These are phyloP conservation scores for Podila epicladia DNA, from an alignment of 192 early-diverging fungal genomes.

Conservation along the genomic window DNA sequence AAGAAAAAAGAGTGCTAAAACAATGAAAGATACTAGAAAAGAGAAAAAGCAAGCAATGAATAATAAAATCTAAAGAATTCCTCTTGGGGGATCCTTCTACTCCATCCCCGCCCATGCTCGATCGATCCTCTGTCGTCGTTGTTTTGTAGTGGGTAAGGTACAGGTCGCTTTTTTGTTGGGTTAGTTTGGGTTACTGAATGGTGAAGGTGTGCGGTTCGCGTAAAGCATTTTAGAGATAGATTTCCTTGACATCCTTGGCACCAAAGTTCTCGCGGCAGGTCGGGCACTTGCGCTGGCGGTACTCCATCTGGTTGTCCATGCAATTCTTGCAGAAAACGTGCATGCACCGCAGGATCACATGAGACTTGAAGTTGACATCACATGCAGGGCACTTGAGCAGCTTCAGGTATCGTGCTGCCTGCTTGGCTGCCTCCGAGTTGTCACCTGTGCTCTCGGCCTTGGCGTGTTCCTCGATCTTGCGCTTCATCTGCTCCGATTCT, in stretches of 20 bases:
- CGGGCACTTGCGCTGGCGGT: slow-evolving; percentile 92
- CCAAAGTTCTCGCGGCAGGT: slow-evolving; percentile 88
- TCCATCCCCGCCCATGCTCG: no score
- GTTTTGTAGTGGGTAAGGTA: no score
- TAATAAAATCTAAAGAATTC: slow-evolving; percentile 1
- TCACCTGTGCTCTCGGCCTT: slow-evolving; percentile 28
- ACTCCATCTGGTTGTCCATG: slow-evolving; percentile 84
- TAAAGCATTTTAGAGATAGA: slow-evolving; percentile 70
- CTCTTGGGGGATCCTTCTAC: neutral
- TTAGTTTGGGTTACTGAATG: no score
- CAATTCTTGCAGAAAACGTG: slow-evolving; percentile 96
- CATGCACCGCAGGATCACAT: slow-evolving; percentile 89
- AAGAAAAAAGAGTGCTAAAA: neutral
- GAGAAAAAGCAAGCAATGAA: slow-evolving; percentile 7
- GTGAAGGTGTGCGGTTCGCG: no score
- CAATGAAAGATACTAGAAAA: neutral
- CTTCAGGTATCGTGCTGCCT: slow-evolving; percentile 61
- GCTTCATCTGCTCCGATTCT: slow-evolving; percentile 65
- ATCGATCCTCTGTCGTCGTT: no score
- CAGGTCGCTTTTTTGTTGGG: no score
- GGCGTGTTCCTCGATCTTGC: slow-evolving; percentile 62
- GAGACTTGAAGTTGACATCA: slow-evolving; percentile 85
- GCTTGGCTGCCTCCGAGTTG: slow-evolving; percentile 22
- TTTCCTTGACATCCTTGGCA: slow-evolving; percentile 80
- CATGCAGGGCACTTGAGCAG: slow-evolving; percentile 92